Evolutionary conservation across 2,329 filamentous ascomycete genomes (phyloP), one percentile per base, ranked within the genome.

Genomic region (Chalara sp.): DNA sequence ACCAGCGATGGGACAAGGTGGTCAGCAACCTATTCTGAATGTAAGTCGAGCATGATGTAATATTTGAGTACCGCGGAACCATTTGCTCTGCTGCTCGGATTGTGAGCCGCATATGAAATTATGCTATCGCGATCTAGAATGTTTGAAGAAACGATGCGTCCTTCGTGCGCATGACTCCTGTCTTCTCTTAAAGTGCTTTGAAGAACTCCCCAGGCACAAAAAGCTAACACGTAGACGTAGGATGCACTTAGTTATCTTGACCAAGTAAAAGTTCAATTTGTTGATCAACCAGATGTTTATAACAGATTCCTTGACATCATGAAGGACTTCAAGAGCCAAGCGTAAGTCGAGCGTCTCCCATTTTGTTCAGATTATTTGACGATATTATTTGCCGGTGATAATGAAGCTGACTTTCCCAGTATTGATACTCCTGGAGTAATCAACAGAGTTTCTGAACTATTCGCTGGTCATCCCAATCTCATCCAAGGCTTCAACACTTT

Each of bases 401-500:
- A 21, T 43, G 1, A 44, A 44, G 52, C 62, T 72, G 56, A 74
- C 57, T 47, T 30, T 46, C 30, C 30, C 52, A 85, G 87, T 4
- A 99, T 99, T 62, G 93, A 99, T 66, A 99, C 93, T 0, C 93
- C 93, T 0, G 93, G 93, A 1, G 93, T 99, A 3, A 99, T 99
- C 60, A 95, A 95, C 63, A 84, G 93, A 46, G 93, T 99, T 31
- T 97, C 93, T 1, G 89, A 90, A 48, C 80, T 99, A 1, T 99
- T 99, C 65, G 91, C 92, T 28, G 93, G 93, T 3, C 92, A 99
- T 63, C 93, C 93, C 3, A 93, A 88, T 65, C 78, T 95, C 30
- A 97, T 99, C 46, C 92, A 97, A 68, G 93, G 93, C 0, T 99
- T 99, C 68, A 99, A 99, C 65, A 99, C 93, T 0, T 99, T 99